A percentile compares a stretch with the other conserved stretches of the same genome.
Conservation (phyloP, 331 rosid genomes). For the Ulmus americana region DNA sequence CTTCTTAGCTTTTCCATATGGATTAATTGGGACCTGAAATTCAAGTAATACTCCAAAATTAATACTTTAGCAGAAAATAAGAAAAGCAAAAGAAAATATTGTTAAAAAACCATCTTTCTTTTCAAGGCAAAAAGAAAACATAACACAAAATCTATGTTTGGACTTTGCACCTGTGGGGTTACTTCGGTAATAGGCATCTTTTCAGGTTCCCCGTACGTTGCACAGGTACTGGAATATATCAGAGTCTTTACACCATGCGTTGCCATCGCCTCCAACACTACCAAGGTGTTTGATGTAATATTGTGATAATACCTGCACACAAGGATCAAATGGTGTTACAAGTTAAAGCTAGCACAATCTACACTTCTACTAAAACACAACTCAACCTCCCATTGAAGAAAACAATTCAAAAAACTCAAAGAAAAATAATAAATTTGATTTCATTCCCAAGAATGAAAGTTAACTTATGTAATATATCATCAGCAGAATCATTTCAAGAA, state of each 20-base stretch:
- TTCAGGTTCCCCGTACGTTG: conserved; percentile 94
- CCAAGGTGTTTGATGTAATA: conserved; percentile 86
- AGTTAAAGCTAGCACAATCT: background rate
- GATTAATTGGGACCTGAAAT: conserved; percentile 81
- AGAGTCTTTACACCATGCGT: conserved; percentile 69
- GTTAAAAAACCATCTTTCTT: background rate
- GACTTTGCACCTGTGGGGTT: conserved; percentile 63
- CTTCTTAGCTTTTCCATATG: conserved; percentile 97
- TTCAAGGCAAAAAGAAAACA: background rate
- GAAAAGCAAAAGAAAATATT: background rate
- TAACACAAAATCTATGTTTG: background rate
- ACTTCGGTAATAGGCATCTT: conserved; percentile 96
- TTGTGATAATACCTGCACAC: conserved; percentile 88
- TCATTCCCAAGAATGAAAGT: background rate
- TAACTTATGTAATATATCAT: background rate
- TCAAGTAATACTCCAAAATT: background rate
- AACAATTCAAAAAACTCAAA: no score
- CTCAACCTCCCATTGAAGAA: background rate
- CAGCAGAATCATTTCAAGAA: background rate
- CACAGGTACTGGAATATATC: conserved; percentile 95
- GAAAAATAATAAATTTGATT: background rate
- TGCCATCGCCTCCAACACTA: conserved; percentile 81
- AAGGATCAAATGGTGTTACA: background rate
- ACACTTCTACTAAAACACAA: background rate
- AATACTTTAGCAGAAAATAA: background rate